These are phyloP conservation scores for Rutstroemia sp. DNA, from an alignment of 2,329 filamentous ascomycete genomes.

Conservation along the genomic window DNA sequence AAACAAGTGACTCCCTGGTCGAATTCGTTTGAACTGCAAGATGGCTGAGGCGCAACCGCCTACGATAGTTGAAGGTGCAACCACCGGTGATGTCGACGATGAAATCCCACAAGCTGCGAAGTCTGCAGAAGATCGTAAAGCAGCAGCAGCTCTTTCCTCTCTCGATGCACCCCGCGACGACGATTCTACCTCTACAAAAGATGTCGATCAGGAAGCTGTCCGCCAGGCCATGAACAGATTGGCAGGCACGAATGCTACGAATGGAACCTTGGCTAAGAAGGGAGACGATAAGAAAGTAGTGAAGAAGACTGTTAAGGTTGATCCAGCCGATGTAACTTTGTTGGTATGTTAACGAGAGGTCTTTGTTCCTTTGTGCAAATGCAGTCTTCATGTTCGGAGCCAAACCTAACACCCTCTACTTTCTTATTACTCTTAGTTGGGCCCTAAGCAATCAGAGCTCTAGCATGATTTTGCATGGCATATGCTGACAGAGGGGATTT, in stretches of 20 bases:
- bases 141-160: constrained; percentile 63
- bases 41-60: constrained; percentile 59
- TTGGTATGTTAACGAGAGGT: constrained; percentile 43
- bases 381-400: not conserved
- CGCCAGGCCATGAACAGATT: constrained; percentile 65
- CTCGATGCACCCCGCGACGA: constrained; percentile 49
- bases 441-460: not conserved
- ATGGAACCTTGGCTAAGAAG: constrained; percentile 32
- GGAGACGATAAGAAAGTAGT: constrained; percentile 44
- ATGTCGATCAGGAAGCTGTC: constrained; percentile 61
- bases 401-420: not conserved
- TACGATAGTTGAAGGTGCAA: constrained; percentile 51
- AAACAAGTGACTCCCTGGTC: not conserved
- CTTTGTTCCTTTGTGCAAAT: not conserved
- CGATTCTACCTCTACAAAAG: constrained; percentile 37
- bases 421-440: too few relatives aligned
- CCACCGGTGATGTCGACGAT: constrained; percentile 50
- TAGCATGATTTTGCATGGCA: not conserved
- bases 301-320: constrained; percentile 62
- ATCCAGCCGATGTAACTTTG: constrained; percentile 61
- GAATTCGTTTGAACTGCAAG: constrained; percentile 9
- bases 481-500: constrained; percentile 11
- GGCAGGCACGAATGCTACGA: constrained; percentile 29
- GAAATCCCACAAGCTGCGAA: constrained; percentile 46
- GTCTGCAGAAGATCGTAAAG: constrained; percentile 70